Evolutionary conservation across 73 alveolate species (phyloP), one percentile per base, ranked within the genome.

Genomic region (Symbiodinium natans): DNA sequence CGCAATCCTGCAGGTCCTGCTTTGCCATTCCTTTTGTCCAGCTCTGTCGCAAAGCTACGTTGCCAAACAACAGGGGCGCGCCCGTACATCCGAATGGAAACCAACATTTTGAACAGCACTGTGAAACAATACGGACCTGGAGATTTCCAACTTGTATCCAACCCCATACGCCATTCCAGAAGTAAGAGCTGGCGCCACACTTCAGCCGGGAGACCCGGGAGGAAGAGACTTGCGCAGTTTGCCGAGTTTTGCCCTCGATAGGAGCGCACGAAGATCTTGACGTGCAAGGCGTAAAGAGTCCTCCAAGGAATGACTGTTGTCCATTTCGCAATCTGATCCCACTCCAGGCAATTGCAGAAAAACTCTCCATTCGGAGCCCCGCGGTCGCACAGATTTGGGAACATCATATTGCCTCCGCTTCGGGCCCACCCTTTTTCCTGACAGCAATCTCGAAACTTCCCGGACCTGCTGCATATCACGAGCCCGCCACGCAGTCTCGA

Each of bases 391-490:
- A 27, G 73, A 29, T 33, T 43, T 41, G 10, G 92, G 46, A 25
- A 42, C 92, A 41, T 83, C 77, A 27, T 43, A 41, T 31, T 34
- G 21, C 1, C 80, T 29, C 31, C 77, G 29, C 29, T 83, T 83
- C 8, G 92, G 92, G 29, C 92, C 92, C 19, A 83, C 34, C 34
- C 43, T 56, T 42, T n/a, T 83, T 17, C 92, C 92, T 25, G 80
- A 83, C 41, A 83, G 48, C 9, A 27, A 10, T 4, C 92, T 29
- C 68, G 92, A 36, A 9, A 25, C 17, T 48, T 10, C 19, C 92
- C 92, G 40, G 27, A 83, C 92, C 33, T 83, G 92, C n/a, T 83
- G 92, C 92, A 83, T 40, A 38, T 83, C 92, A 13, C 77, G 15
- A 27, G 23, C n/a, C 15, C 33, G 2, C 92, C 92, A 83, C 7